Evolutionary conservation across 2,329 filamentous ascomycete species (phyloP), one percentile per base, ranked within the genome.

Genomic region (Byssoonygena ceratinophila): DNA sequence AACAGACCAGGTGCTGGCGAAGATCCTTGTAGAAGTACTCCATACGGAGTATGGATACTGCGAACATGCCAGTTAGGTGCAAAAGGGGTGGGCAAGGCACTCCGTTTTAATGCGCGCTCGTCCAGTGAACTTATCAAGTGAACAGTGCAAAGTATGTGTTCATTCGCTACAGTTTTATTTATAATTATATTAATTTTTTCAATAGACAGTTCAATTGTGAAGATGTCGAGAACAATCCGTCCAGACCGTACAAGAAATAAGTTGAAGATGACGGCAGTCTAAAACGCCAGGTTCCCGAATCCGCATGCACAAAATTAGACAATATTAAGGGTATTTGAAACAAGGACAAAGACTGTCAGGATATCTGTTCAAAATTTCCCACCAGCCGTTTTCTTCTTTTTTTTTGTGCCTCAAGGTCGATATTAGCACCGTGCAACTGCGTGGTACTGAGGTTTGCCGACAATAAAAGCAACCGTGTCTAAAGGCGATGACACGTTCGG

Each of bases 241-340:
- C 18, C 7, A 34, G 36, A n/a, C 46, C 46, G 25, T 49, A 39
- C 46, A 49, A 9, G 18, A 48, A 36, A 43, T 16, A 23, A 43
- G 18, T 20, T 25, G 18, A 23, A 44, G 49, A 45, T 20, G 20
- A 44, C 31, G 49, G 18, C 41, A 43, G 32, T 52, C 50, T 52
- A 52, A 52, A n/a, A 52, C 50, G 43, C 50, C 50, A 18, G 50
- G 43, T 45, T 32, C 20, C 23, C 25, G 20, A 37, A 47, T 32
- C 4, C 43, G 32, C 12, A 51, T 31, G 45, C 16, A 47, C n/a
- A n/a, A n/a, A 41, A 46, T 52, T 46, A 52, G 23, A 29, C 27
- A 47, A 41, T 46, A 41, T 31, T 52, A 45, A 46, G 48, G 50
- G 50, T 52, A 52, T 52, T 36, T 12, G 22, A 52, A 45, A 37